Evolutionary conservation across 2,329 filamentous ascomycete species (phyloP).

Genomic region (Cladosporium oxysporum): DNA sequence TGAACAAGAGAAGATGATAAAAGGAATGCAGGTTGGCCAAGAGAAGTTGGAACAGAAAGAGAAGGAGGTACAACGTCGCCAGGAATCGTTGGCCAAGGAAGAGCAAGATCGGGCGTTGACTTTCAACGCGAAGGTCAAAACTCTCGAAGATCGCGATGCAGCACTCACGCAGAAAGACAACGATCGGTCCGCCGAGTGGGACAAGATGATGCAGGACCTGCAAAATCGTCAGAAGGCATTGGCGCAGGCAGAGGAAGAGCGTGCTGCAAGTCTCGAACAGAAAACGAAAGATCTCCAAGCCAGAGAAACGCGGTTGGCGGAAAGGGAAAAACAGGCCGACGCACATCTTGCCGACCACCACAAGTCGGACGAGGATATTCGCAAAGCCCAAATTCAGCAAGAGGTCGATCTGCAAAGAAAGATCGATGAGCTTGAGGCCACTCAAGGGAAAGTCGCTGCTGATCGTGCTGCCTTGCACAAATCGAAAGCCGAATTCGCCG

Average conservation of each 20-base stretch:
- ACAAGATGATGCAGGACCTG: slow-evolving; percentile 3
- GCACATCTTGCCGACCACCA: not conserved
- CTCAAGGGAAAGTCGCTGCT: not conserved
- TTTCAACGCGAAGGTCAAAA: slow-evolving; percentile 9
- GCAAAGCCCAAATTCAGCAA: not conserved
- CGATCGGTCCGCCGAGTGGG: not conserved
- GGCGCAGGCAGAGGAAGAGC: not conserved
- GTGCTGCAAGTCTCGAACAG: slow-evolving; percentile 2
- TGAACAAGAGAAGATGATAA: no score
- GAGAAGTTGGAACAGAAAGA: no score
- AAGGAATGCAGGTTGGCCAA: no score
- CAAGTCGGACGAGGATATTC: not conserved
- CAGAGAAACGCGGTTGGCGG: slow-evolving; percentile 3
- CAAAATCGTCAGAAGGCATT: not conserved
- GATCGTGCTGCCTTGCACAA: slow-evolving; percentile 7
- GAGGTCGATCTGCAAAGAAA: slow-evolving; percentile 10
- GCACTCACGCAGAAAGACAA: slow-evolving; percentile 5
- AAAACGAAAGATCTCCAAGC: slow-evolving; percentile 16
- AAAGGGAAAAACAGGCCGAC: not conserved
- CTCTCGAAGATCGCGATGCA: slow-evolving; percentile 16
- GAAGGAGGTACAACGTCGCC: no score
- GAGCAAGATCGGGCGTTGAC: not conserved
- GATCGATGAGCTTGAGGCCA: slow-evolving; percentile 4
- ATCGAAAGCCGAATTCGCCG: slow-evolving; percentile 4
- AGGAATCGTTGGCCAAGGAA: no score